Evolutionary conservation across 257 asterid genomes (phyloP).

Genomic region (Salvia rosmarinus): DNA sequence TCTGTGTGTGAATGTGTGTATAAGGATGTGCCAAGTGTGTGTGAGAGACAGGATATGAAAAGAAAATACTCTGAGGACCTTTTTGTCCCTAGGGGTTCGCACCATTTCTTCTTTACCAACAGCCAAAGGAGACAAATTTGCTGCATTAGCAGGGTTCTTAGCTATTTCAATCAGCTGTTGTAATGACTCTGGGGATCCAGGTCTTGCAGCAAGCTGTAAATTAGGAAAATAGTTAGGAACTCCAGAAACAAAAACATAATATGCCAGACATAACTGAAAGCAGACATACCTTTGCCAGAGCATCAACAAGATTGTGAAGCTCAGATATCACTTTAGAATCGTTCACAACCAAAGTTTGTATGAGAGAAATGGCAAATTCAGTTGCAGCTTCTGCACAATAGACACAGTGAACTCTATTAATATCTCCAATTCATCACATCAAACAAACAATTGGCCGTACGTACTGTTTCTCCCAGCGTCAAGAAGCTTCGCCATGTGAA

Average conservation of each 20-base stretch:
- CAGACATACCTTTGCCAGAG: slow-evolving; percentile 73
- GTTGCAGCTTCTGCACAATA: slow-evolving; percentile 85
- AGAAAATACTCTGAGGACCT: slow-evolving; percentile 47
- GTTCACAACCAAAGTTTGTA: slow-evolving; percentile 63
- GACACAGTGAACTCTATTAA: slow-evolving; percentile 27
- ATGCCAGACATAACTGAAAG: slow-evolving; percentile 21
- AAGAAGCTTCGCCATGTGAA: slow-evolving; percentile 93
- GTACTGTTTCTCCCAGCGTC: slow-evolving; percentile 95
- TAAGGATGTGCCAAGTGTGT: not conserved
- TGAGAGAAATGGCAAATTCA: slow-evolving; percentile 82
- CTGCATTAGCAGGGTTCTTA: slow-evolving; percentile 68
- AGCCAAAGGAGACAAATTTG: slow-evolving; percentile 53
- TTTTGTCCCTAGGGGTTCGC: slow-evolving; percentile 67
- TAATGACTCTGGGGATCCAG: slow-evolving; percentile 95
- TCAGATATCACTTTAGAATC: slow-evolving; percentile 80
- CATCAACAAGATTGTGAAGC: slow-evolving; percentile 90
- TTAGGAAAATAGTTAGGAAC: slow-evolving; percentile 36
- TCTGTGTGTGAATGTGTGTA: not conserved
- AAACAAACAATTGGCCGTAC: slow-evolving; percentile 39
- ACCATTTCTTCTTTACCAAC: slow-evolving; percentile 66
- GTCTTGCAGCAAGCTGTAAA: slow-evolving; percentile 90
- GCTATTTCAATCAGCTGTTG: slow-evolving; percentile 93
- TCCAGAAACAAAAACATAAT: not conserved
- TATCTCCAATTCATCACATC: slow-evolving; percentile 15
- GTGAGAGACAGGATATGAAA: not conserved